phyloP scores from a whole-genome alignment of 164 flowering plant species.

The Taxillus chinensis region DNA sequence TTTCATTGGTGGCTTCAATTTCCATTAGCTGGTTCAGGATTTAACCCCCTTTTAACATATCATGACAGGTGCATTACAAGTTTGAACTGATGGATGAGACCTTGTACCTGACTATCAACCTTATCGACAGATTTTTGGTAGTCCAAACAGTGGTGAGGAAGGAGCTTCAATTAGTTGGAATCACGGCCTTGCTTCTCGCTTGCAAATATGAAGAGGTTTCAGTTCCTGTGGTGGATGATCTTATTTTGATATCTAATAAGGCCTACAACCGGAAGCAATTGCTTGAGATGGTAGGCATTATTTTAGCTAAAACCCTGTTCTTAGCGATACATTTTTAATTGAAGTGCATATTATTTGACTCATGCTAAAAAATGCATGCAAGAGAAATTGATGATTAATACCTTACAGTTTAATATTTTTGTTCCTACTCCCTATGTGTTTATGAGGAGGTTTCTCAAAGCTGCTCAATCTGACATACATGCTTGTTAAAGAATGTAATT shows the following conservation, averaged over 20 bases:
- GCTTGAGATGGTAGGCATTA: conserved; percentile 21
- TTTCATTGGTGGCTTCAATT: not conserved
- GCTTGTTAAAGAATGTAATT: not conserved
- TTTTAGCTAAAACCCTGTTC: not conserved
- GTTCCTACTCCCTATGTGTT: conserved; percentile 31
- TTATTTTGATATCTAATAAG: conserved; percentile 24
- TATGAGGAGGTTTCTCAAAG: conserved; percentile 28
- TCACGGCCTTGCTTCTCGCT: conserved; percentile 31
- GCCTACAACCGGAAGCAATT: conserved; percentile 25
- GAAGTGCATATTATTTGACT: not conserved
- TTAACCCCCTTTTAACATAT: conserved; percentile 5
- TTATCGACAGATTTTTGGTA: conserved; percentile 25
- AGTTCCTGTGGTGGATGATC: conserved; percentile 25
- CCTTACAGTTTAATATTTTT: conserved; percentile 24
- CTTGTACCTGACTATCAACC: conserved; percentile 24
- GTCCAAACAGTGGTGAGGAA: conserved; percentile 14
- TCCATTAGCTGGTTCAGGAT: not conserved
- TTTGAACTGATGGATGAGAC: conserved; percentile 32
- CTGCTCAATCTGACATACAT: conserved; percentile 23
- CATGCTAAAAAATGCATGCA: not conserved
- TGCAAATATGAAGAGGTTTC: conserved; percentile 35
- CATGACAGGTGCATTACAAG: conserved; percentile 25
- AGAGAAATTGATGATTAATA: conserved; percentile 28
- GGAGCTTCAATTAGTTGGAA: conserved; percentile 30
- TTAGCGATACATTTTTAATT: not conserved